These are phyloP conservation scores for Ophiosphaerella narmari DNA, from an alignment of 2,329 filamentous ascomycete genomes.

Conservation along the genomic window DNA sequence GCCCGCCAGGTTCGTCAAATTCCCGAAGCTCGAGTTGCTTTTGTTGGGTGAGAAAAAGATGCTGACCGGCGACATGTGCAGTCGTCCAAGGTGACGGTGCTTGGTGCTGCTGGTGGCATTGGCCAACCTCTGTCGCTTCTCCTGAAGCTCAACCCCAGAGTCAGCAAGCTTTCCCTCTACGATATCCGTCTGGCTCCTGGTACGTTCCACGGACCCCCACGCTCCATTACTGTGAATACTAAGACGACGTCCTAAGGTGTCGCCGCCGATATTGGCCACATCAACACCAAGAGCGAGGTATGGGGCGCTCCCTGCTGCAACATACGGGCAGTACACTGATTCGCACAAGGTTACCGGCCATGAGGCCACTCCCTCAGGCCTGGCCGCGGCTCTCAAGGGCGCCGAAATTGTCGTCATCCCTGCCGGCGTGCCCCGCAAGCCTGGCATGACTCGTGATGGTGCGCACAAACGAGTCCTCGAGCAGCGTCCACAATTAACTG, in stretches of 20 bases:
- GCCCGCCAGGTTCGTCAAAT: conserved; percentile 54
- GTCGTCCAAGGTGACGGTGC: conserved; percentile 96
- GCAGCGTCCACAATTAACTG: conserved; percentile 10
- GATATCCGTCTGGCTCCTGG: conserved; percentile 94
- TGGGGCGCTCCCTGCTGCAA: conserved; percentile 18
- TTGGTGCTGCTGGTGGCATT: conserved; percentile 97
- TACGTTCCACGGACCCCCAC: conserved; percentile 54
- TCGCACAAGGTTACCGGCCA: conserved; percentile 76
- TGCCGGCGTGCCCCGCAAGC: conserved; percentile 97
- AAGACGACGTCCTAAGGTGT: conserved; percentile 68
- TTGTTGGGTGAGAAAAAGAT: conserved; percentile 17
- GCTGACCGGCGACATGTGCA: conserved; percentile 46
- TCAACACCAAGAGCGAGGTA: conserved; percentile 94
- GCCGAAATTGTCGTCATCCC: conserved; percentile 96
- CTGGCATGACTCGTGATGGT: conserved; percentile 98
- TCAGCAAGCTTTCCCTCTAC: conserved; percentile 93
- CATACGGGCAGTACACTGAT: conserved; percentile 23
- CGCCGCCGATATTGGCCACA: conserved; percentile 95
- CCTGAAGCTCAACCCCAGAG: conserved; percentile 97
- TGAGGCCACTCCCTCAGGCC: conserved; percentile 74
- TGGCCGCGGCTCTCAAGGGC: conserved; percentile 79
- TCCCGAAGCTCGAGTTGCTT: conserved; percentile 25
- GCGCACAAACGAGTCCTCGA: conserved; percentile 30
- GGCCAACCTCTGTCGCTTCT: conserved; percentile 97
- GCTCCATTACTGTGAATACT: conserved; percentile 8